Percentiles rank a stretch among this genome's conserved stretches.
phyloP scores from a whole-genome alignment of 768 basidiomycete species.

The Lentinula sp. region DNA sequence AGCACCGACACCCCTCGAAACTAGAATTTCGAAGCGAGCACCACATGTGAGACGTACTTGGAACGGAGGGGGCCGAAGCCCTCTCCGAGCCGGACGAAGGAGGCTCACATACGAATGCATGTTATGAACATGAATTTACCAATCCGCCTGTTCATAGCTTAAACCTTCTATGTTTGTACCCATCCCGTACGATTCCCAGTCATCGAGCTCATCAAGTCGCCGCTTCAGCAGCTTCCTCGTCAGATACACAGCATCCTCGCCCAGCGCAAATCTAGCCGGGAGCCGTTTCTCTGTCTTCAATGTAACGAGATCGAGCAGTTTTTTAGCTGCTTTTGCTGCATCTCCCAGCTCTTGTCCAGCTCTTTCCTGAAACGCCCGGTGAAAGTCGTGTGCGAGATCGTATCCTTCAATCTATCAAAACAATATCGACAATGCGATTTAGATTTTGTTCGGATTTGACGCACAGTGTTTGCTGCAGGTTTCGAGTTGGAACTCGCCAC shows the following conservation, averaged over 20 bases:
- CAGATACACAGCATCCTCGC: background rate
- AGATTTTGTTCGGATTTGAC: background rate
- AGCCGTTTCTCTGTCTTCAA: constrained; percentile 1
- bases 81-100: too few species aligned
- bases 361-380: background rate
- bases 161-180: constrained; percentile 3
- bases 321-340: constrained; percentile 7
- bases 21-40: too few species aligned
- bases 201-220: constrained; percentile 3
- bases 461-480: background rate
- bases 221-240: background rate
- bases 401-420: constrained; percentile 11
- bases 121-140: background rate
- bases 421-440: too few species aligned
- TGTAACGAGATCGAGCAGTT: constrained; percentile 10
- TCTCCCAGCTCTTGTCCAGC: constrained; percentile 12
- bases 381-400: constrained; percentile 4
- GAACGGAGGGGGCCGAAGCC: too few species aligned
- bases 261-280: constrained; percentile 9
- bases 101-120: too few species aligned
- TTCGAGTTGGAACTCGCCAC: constrained; percentile 7
- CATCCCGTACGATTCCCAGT: constrained; percentile 8
- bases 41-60: too few species aligned
- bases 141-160: background rate
- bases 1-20: too few species aligned